These are phyloP conservation scores for Colletotrichum lindemuthianum DNA, from an alignment of 2,329 filamentous ascomycete genomes.

Conservation along the genomic window DNA sequence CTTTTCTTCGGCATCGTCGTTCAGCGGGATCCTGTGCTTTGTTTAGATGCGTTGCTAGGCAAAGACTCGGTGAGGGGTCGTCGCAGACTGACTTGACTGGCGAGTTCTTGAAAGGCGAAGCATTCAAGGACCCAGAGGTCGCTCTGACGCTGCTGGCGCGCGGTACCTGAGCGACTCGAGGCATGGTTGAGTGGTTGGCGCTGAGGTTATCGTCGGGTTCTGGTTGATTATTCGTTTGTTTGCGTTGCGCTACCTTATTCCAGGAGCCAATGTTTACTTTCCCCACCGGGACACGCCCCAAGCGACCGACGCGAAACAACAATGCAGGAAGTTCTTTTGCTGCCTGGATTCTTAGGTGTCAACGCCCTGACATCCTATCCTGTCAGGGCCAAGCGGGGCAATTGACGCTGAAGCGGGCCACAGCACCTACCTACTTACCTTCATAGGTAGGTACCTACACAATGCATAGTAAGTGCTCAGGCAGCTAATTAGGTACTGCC, in stretches of 20 bases:
- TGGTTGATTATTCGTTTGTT: slow-evolving; percentile 19
- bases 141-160: slow-evolving; percentile 60
- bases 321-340: slow-evolving; percentile 14
- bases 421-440: no score
- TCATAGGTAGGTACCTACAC: no score
- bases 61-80: slow-evolving; percentile 12
- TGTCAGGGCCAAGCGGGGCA: slow-evolving; percentile 10
- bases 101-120: slow-evolving; percentile 67
- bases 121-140: slow-evolving; percentile 56
- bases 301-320: slow-evolving; percentile 15
- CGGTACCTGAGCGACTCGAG: slow-evolving; percentile 66
- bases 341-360: slow-evolving; percentile 26
- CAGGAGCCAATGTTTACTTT: slow-evolving; percentile 33
- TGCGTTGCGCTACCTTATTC: slow-evolving; percentile 11
- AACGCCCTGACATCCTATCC: background rate
- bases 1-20: slow-evolving; percentile 94
- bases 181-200: slow-evolving; percentile 54
- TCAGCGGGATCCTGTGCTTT: slow-evolving; percentile 81
- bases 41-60: slow-evolving; percentile 35
- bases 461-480: no score
- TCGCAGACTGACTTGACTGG: slow-evolving; percentile 62
- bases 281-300: slow-evolving; percentile 26
- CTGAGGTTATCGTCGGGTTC: slow-evolving; percentile 36
- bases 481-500: background rate
- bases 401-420: background rate